Conservation (phyloP, 148 eudicot species). For the Hydrangea macrophylla region DNA sequence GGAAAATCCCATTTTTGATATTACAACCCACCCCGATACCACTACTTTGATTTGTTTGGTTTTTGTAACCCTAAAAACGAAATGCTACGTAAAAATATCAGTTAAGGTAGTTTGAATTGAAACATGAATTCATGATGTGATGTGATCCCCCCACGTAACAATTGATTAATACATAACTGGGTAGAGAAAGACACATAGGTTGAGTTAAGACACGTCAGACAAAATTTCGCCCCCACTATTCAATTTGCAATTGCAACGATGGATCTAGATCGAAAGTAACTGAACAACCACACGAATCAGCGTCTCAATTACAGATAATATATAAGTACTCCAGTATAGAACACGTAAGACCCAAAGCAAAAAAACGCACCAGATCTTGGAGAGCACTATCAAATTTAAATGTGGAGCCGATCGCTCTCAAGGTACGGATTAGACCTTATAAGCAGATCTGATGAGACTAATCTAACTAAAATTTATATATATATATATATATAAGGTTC, state of each 20-base stretch:
- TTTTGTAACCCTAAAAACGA: background rate
- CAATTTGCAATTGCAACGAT: no score
- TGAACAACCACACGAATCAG: no score
- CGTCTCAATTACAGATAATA: no score
- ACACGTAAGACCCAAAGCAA: background rate
- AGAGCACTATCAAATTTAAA: background rate
- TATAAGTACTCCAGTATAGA: background rate
- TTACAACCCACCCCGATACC: background rate
- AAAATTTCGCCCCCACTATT: no score
- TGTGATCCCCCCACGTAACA: background rate
- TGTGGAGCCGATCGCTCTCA: background rate
- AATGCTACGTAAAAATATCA: background rate
- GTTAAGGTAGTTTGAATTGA: background rate
- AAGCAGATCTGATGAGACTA: slow-evolving; percentile 13
- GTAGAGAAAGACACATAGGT: no score
- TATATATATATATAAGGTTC: no score
- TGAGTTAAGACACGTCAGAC: background rate
- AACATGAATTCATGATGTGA: background rate
- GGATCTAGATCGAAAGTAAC: no score
- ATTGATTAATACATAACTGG: background rate
- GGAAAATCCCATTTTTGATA: background rate
- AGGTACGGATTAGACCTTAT: background rate
- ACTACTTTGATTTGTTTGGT: background rate
- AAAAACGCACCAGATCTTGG: background rate
- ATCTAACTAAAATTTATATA: slow-evolving; percentile 9